These are phyloP conservation scores for Mortierella sp. DNA, from an alignment of 371 early-diverging fungal genomes.

Conservation along the genomic window DNA sequence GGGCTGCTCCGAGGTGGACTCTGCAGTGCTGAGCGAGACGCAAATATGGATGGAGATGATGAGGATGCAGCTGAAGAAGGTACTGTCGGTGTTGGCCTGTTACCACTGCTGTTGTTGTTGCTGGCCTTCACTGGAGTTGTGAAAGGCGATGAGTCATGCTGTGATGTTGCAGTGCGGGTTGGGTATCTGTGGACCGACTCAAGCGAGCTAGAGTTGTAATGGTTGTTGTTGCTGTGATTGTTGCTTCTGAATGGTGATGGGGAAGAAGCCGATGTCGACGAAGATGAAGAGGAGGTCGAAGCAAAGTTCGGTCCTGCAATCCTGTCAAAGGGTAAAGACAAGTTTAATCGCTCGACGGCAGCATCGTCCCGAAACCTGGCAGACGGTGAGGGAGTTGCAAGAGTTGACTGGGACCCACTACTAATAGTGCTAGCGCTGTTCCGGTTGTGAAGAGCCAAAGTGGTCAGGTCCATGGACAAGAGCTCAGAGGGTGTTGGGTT, in stretches of 20 bases:
- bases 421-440: background rate
- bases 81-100: background rate
- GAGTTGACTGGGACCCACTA: background rate
- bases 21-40: background rate
- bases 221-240: conserved; percentile 2
- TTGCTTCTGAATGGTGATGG: background rate
- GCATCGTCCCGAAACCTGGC: conserved; percentile 33
- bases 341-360: conserved; percentile 11
- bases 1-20: conserved; percentile 19
- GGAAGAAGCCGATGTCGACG: background rate
- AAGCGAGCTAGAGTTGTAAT: conserved; percentile 1
- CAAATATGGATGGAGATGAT: background rate
- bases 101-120: background rate
- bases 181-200: conserved; percentile 41
- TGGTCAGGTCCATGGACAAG: conserved; percentile 45
- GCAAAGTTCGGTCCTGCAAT: background rate
- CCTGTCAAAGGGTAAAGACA: conserved; percentile 32
- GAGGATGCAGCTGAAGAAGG: background rate
- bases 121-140: conserved; percentile 23
- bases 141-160: background rate
- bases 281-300: background rate
- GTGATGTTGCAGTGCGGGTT: conserved; percentile 9
- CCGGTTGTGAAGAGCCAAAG: conserved; percentile 23
- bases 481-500: conserved; percentile 42
- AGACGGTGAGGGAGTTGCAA: conserved; percentile 21